Evolutionary conservation across 176 grass and related monocot species (phyloP).

Genomic region (Ensete ventricosum): DNA sequence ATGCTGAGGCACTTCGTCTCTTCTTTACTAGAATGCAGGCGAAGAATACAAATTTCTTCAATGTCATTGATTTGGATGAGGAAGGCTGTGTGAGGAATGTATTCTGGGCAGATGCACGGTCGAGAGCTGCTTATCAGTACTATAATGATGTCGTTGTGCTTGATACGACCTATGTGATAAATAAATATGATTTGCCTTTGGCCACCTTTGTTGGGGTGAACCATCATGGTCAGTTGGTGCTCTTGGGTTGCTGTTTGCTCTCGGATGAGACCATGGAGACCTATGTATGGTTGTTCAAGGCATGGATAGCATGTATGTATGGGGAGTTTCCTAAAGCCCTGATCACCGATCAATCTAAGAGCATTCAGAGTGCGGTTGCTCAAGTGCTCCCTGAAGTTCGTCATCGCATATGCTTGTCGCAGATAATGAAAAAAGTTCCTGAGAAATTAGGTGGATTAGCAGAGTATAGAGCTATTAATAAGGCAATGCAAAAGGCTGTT

Average conservation of each 20-base stretch:
- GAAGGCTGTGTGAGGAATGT: constrained; percentile 62
- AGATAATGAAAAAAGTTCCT: constrained; percentile 27
- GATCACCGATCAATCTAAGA: constrained; percentile 19
- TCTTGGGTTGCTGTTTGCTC: constrained; percentile 69
- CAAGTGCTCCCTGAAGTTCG: constrained; percentile 10
- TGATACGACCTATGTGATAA: constrained; percentile 64
- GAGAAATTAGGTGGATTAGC: constrained; percentile 16
- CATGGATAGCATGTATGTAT: constrained; percentile 24
- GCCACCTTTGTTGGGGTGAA: constrained; percentile 80
- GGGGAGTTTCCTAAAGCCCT: constrained; percentile 8
- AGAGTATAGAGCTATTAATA: constrained; percentile 14
- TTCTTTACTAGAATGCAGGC: constrained; percentile 97
- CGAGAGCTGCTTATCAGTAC: constrained; percentile 75
- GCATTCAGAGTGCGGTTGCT: constrained; percentile 8
- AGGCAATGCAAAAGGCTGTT: constrained; percentile 19
- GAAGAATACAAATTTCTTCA: constrained; percentile 88
- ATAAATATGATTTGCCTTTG: constrained; percentile 85
- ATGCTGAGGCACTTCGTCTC: constrained; percentile 72
- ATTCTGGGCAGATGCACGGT: constrained; percentile 85
- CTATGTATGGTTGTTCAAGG: constrained; percentile 22
- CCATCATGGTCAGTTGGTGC: constrained; percentile 78
- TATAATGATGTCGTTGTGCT: constrained; percentile 70
- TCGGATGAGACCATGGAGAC: constrained; percentile 54
- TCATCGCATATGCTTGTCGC: constrained; percentile 16
- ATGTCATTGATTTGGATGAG: constrained; percentile 75